Percentiles rank a stretch among this genome's conserved stretches.
These are phyloP conservation scores for Petrea volubilis DNA, from an alignment of 257 asterid genomes.

Conservation along the genomic window DNA sequence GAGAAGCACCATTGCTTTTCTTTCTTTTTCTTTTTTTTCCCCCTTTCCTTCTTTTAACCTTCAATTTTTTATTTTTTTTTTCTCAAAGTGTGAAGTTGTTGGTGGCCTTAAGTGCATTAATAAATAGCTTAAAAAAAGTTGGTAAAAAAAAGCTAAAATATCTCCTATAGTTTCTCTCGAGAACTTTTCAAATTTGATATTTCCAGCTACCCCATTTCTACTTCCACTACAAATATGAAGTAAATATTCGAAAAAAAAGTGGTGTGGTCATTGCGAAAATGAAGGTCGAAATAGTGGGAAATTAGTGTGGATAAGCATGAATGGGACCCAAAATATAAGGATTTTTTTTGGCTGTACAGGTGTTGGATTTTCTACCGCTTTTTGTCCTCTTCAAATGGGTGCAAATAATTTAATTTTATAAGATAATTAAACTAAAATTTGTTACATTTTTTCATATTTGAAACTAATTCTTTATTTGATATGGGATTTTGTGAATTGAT, in stretches of 20 bases:
- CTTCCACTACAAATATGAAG: constrained; percentile 7
- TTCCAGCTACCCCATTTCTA: constrained; percentile 15
- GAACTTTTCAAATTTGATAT: neutral
- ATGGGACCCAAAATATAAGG: constrained; percentile 23
- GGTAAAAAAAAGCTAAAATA: constrained; percentile 33
- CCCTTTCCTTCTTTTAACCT: too few relatives aligned
- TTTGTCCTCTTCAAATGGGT: constrained; percentile 20
- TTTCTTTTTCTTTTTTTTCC: too few relatives aligned
- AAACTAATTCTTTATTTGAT: neutral
- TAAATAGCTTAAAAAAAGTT: constrained; percentile 34
- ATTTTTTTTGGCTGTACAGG: constrained; percentile 20
- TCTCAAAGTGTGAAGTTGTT: neutral
- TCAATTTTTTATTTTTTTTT: neutral
- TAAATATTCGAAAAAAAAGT: neutral
- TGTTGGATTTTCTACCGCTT: constrained; percentile 2
- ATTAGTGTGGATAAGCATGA: constrained; percentile 33
- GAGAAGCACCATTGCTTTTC: constrained; percentile 84
- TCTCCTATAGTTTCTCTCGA: constrained; percentile 27
- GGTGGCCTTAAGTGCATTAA: neutral
- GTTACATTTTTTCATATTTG: neutral
- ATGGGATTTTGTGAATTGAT: neutral
- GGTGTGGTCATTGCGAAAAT: neutral
- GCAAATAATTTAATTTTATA: neutral
- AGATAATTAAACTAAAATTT: neutral
- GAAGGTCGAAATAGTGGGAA: constrained; percentile 11